Evolutionary conservation across 441 rosid species (phyloP).

Genomic region (Euphorbia corollata): DNA sequence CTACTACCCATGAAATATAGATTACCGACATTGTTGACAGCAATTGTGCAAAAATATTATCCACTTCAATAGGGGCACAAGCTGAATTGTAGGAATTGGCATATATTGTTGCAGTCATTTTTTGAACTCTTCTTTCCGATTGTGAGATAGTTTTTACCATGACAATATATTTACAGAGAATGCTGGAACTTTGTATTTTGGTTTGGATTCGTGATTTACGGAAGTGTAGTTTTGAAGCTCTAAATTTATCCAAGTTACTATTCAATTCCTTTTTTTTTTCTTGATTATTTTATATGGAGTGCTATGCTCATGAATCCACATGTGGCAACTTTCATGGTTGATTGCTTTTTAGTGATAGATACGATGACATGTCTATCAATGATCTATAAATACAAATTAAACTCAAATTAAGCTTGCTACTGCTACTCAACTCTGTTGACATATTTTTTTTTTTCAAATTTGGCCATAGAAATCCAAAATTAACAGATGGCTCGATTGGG

Average conservation of each 20-base stretch:
- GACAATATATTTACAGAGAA: neutral
- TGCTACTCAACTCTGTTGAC: slow-evolving; percentile 6
- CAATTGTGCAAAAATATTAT: neutral
- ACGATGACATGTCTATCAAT: too few relatives aligned
- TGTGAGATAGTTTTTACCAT: neutral
- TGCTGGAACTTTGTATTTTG: too few relatives aligned
- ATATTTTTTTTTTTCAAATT: slow-evolving; percentile 14
- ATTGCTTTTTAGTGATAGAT: neutral
- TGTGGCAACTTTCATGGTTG: neutral
- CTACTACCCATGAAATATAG: neutral
- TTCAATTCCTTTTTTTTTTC: too few relatives aligned
- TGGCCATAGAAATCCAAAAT: slow-evolving; percentile 43
- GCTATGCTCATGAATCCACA: neutral
- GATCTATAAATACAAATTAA: too few relatives aligned
- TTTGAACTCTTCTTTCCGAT: neutral
- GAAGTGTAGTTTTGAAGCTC: too few relatives aligned
- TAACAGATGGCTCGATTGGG: slow-evolving; percentile 34
- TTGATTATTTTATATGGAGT: too few relatives aligned
- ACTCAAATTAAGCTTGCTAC: too few relatives aligned
- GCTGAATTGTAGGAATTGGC: neutral
- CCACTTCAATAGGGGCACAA: neutral
- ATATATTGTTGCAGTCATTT: neutral
- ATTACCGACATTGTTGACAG: neutral
- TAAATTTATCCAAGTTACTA: too few relatives aligned
- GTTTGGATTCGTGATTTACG: too few relatives aligned